phyloP scores from a whole-genome alignment of 352 stramenopile genomes.

The Globisporangium cederbergense region DNA sequence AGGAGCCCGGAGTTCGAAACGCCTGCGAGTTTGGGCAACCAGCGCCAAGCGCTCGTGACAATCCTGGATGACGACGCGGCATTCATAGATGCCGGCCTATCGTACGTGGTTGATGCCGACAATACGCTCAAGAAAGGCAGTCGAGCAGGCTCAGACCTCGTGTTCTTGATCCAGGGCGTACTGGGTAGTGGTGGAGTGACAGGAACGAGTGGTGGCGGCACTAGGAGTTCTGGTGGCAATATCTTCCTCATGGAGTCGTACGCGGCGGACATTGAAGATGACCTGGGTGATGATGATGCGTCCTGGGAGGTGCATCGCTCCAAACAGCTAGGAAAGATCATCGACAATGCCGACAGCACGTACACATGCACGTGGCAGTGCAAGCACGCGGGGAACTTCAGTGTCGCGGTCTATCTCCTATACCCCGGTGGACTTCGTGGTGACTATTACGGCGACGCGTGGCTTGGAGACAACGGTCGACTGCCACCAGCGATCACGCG shows the following conservation, averaged over 20 bases:
- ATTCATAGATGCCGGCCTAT: slow-evolving; percentile 36
- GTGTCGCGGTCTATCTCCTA: slow-evolving; percentile 49
- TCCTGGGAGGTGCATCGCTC: slow-evolving; percentile 19
- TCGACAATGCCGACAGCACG: slow-evolving; percentile 29
- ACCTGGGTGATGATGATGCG: slow-evolving; percentile 7
- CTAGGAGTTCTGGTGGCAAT: slow-evolving; percentile 17
- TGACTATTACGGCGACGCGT: slow-evolving; percentile 66
- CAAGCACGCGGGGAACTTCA: slow-evolving; percentile 41
- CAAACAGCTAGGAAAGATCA: slow-evolving; percentile 21
- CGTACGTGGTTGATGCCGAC: slow-evolving; percentile 28
- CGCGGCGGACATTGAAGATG: slow-evolving; percentile 17
- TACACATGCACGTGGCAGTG: slow-evolving; percentile 53
- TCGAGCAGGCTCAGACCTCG: slow-evolving; percentile 34
- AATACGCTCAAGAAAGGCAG: slow-evolving; percentile 32
- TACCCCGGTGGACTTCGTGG: slow-evolving; percentile 56
- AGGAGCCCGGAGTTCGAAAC: slow-evolving; percentile 24
- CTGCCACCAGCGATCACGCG: slow-evolving; percentile 28
- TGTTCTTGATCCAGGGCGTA: slow-evolving; percentile 56
- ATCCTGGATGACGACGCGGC: slow-evolving; percentile 65
- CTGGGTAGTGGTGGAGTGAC: slow-evolving; percentile 31
- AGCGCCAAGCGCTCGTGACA: slow-evolving; percentile 58
- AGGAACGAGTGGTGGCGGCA: background rate
- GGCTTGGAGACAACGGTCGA: slow-evolving; percentile 32
- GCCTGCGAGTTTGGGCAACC: slow-evolving; percentile 46
- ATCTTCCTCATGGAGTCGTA: slow-evolving; percentile 45